Evolutionary conservation across 495 filamentous ascomycete genomes (phyloP).

Genomic region (Daldinia decipiens): DNA sequence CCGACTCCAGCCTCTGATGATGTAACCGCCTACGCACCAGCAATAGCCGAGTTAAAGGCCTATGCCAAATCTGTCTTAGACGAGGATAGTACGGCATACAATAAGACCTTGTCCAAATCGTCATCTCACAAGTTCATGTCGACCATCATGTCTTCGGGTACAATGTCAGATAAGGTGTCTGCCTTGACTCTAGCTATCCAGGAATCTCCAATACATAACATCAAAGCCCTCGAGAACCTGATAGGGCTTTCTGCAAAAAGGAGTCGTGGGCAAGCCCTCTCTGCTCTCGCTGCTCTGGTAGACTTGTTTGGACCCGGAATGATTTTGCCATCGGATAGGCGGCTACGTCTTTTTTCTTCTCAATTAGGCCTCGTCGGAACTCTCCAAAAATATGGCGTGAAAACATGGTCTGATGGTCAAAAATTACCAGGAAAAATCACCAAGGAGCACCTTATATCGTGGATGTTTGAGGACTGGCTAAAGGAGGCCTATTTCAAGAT

Average conservation of each 20-base stretch:
- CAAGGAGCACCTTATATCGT: slow-evolving; percentile 80
- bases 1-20: slow-evolving; percentile 57
- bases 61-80: slow-evolving; percentile 80
- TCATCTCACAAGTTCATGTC: slow-evolving; percentile 94
- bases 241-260: slow-evolving; percentile 84
- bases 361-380: slow-evolving; percentile 79
- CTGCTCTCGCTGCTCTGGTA: slow-evolving; percentile 88
- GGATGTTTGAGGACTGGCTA: slow-evolving; percentile 95
- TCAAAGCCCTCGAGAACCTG: slow-evolving; percentile 85
- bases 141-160: slow-evolving; percentile 96
- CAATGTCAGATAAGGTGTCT: slow-evolving; percentile 94
- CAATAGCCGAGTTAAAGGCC: slow-evolving; percentile 76
- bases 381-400: slow-evolving; percentile 64
- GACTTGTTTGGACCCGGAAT: slow-evolving; percentile 91
- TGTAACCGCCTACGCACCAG: slow-evolving; percentile 61
- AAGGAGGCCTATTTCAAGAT: slow-evolving; percentile 92
- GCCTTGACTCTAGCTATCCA: slow-evolving; percentile 92
- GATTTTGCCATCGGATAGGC: slow-evolving; percentile 82
- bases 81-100: slow-evolving; percentile 73
- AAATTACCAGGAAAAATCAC: slow-evolving; percentile 74
- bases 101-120: slow-evolving; percentile 61
- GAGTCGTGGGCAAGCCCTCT: slow-evolving; percentile 92
- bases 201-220: slow-evolving; percentile 93
- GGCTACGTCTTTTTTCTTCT: slow-evolving; percentile 78
- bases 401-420: slow-evolving; percentile 72